A percentile compares a stretch with the other conserved stretches of the same genome.
These are phyloP conservation scores for Chlorella sp. DNA, from an alignment of 139 green algal genomes.

Conservation along the genomic window DNA sequence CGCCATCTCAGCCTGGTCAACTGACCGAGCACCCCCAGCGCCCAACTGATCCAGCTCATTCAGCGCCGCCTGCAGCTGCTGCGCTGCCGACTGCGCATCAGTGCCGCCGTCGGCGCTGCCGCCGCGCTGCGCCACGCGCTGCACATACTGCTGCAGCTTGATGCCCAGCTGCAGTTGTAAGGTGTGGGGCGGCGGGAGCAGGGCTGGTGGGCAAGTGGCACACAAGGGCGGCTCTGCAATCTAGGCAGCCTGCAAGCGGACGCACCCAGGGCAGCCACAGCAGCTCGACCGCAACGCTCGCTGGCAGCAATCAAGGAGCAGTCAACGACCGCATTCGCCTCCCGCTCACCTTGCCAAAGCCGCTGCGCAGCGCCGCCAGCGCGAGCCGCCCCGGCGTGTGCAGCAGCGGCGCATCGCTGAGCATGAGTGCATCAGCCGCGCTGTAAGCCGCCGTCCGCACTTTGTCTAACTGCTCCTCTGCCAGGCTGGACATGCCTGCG, in stretches of 20 bases:
- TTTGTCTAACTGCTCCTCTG: constrained; percentile 29
- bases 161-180: constrained; percentile 4
- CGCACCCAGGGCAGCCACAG: no score
- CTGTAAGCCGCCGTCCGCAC: constrained; percentile 8
- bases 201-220: neutral
- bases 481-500: neutral
- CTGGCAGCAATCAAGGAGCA: no score
- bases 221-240: no score
- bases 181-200: neutral
- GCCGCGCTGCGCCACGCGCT: neutral
- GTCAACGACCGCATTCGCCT: neutral
- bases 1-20: constrained; percentile 11
- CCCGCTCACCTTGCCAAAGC: constrained; percentile 42
- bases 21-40: neutral
- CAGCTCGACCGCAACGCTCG: no score
- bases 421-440: constrained; percentile 72
- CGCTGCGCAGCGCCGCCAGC: constrained; percentile 61
- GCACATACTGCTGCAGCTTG: constrained; percentile 3
- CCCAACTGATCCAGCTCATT: constrained; percentile 29
- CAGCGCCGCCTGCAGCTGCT: constrained; percentile 18
- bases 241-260: no score
- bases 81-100: neutral
- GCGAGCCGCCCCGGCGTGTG: constrained; percentile 68
- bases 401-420: constrained; percentile 83
- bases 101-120: neutral